Base-by-base conservation (phyloP, 192 early-diverging fungal species). In the Geranomyces michiganensis region DNA sequence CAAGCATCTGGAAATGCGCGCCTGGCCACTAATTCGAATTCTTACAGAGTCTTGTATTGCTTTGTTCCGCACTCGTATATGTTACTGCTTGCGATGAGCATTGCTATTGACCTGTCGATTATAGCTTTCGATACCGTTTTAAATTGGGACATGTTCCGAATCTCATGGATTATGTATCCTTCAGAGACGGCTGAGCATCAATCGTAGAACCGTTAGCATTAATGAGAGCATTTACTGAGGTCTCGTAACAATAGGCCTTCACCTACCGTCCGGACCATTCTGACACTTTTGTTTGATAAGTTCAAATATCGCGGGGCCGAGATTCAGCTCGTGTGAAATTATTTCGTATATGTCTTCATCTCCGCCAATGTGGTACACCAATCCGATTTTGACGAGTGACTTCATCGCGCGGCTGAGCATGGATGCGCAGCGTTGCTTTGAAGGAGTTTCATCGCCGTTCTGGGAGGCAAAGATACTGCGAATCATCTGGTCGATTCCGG, bases 211-310 rank as follows among this genome's bases (percentile, higher is more conserved):
- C 27, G 7, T n/a, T 12, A 29, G 4, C 51, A 53, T 3, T 26
- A 53, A 26, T 60, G 30, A 26, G 7, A 17, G 19, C 58, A 26
- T 17, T 17, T 19, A 32, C 19, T 4, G 6, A 60, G 2, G 19
- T 29, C 15, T 9, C 14, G 26, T 26, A 26, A 60, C 2, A 29
- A 7, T 26, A 7, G 6, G 58, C 15, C 17, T 17, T 8, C 30
- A 26, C 22, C 2, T 60, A 32, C 58, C 27, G 58, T 32, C 58
- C 17, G 19, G 14, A 3, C 43, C 58, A n/a, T 60, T 64, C 43
- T 15, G 33, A 64, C n/a, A 63, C 90, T 92, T 44, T 67, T 75
- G 55, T 77, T 78, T 73, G 81, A 87, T 53, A 15, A 73, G 19
- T 5, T 36, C 26, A 17, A 73, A 56, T 6, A 73, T 15, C 13